phyloP scores from a whole-genome alignment of 1,284 basidiomycete genomes.

The Somion occarium region DNA sequence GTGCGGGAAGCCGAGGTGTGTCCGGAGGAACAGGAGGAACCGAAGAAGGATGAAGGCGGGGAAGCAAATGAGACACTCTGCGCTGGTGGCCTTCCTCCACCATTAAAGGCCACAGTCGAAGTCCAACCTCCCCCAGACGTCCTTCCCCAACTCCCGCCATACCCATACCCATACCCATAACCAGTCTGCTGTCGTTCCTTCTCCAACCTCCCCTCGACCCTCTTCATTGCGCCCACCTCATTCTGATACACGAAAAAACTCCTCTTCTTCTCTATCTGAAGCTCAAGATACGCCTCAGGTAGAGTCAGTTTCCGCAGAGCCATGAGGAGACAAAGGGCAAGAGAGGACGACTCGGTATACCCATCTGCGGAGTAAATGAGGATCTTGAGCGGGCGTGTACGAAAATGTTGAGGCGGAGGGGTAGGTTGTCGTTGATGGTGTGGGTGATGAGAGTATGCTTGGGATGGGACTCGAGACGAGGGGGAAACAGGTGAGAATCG shows the following conservation, averaged over 20 bases:
- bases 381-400: conserved; percentile 61
- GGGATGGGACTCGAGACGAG: background rate
- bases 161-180: background rate
- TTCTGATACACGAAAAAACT: conserved; percentile 91
- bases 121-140: background rate
- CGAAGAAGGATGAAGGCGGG: background rate
- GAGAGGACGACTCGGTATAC: conserved; percentile 88
- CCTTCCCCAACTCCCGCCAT: background rate
- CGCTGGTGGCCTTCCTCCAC: conserved; percentile 1
- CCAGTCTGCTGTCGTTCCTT: conserved; percentile 27
- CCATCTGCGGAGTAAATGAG: conserved; percentile 77
- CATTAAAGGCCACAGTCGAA: background rate
- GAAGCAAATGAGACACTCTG: conserved; percentile 38
- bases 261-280: conserved; percentile 66
- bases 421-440: conserved; percentile 12
- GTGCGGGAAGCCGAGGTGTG: no score
- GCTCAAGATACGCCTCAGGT: conserved; percentile 86
- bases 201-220: conserved; percentile 63
- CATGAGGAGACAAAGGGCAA: conserved; percentile 90
- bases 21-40: conserved; percentile 19
- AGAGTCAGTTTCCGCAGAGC: conserved; percentile 63
- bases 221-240: conserved; percentile 75
- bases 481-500: background rate
- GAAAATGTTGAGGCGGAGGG: conserved; percentile 12
- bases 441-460: conserved; percentile 14